Evolutionary conservation across 1,284 basidiomycete species (phyloP).

Genomic region (Vanrija pseudolonga): DNA sequence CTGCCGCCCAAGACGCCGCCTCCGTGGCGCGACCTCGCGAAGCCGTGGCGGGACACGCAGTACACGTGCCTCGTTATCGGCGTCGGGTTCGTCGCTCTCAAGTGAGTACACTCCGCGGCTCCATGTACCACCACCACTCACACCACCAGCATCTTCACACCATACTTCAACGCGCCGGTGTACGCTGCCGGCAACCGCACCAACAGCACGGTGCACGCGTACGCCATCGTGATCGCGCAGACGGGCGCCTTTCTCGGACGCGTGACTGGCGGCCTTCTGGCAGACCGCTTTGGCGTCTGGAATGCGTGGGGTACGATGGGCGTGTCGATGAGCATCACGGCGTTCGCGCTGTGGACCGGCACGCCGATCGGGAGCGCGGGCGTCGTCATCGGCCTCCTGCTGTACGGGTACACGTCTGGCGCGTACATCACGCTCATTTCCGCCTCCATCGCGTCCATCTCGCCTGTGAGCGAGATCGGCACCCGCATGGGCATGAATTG

Average conservation of each 20-base stretch:
- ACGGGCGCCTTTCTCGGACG: constrained; percentile 25
- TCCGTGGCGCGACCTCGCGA: constrained; percentile 8
- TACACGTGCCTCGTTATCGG: constrained; percentile 30
- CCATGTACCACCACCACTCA: too few species aligned
- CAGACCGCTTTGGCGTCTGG: constrained; percentile 22
- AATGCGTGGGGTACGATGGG: constrained; percentile 17
- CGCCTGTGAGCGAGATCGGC: constrained; percentile 43
- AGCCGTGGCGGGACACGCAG: constrained; percentile 25
- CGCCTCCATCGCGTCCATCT: constrained; percentile 37
- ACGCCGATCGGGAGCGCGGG: neutral
- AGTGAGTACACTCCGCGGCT: constrained; percentile 8
- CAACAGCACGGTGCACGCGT: constrained; percentile 5
- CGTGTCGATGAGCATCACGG: constrained; percentile 8
- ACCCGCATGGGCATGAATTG: constrained; percentile 45
- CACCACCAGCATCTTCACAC: constrained; percentile 16
- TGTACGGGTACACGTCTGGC: constrained; percentile 38
- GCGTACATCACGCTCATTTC: constrained; percentile 42
- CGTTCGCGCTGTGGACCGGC: constrained; percentile 23
- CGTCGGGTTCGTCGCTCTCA: constrained; percentile 23
- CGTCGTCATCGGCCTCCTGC: constrained; percentile 44
- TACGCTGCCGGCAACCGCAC: constrained; percentile 11
- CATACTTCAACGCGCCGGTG: constrained; percentile 14
- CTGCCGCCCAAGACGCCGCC: constrained; percentile 12
- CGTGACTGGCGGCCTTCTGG: constrained; percentile 18
- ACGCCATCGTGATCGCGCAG: constrained; percentile 22